These are phyloP conservation scores for Gossypium anomalum DNA, from an alignment of 345 rosid species.

Conservation along the genomic window DNA sequence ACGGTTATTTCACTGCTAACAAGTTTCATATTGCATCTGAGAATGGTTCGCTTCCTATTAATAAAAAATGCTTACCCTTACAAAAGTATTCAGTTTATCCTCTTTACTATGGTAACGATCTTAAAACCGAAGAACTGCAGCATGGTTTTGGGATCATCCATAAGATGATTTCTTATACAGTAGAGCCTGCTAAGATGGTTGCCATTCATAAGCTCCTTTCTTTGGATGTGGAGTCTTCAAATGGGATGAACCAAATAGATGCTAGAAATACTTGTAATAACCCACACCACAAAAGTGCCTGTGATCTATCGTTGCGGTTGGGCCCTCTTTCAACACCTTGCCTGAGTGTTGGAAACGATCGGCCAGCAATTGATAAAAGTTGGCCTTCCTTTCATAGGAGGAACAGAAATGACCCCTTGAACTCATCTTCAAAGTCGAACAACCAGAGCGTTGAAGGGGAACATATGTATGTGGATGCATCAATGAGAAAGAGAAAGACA, in stretches of 20 bases:
- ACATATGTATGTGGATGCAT: conserved; percentile 11
- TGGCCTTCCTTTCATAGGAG: conserved; percentile 10
- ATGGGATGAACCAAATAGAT: conserved; percentile 13
- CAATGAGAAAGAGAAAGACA: conserved; percentile 35
- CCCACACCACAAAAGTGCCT: conserved; percentile 22
- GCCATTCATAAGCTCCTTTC: conserved; percentile 14
- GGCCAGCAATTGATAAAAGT: conserved; percentile 9
- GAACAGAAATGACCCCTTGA: conserved; percentile 15
- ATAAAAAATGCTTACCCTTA: conserved; percentile 12
- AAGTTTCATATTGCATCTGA: conserved; percentile 22
- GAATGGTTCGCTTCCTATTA: conserved; percentile 6
- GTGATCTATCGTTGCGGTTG: conserved; percentile 72
- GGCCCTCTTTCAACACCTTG: conserved; percentile 44
- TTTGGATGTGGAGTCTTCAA: conserved; percentile 6
- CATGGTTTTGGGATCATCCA: conserved; percentile 21
- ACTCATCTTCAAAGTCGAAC: conserved; percentile 19
- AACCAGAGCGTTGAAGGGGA: conserved; percentile 14
- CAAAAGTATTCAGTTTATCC: conserved; percentile 42
- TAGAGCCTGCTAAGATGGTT: conserved; percentile 22
- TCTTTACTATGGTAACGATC: conserved; percentile 33
- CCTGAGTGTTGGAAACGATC: conserved; percentile 7
- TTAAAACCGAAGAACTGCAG: conserved; percentile 23
- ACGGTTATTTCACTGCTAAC: conserved; percentile 2
- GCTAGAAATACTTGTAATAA: conserved; percentile 12
- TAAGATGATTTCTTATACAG: conserved; percentile 10